Percentiles rank a stretch among this genome's conserved stretches.
Evolutionary conservation across 306 rosid genomes (phyloP).

Genomic region (Acacia crassicarpa): DNA sequence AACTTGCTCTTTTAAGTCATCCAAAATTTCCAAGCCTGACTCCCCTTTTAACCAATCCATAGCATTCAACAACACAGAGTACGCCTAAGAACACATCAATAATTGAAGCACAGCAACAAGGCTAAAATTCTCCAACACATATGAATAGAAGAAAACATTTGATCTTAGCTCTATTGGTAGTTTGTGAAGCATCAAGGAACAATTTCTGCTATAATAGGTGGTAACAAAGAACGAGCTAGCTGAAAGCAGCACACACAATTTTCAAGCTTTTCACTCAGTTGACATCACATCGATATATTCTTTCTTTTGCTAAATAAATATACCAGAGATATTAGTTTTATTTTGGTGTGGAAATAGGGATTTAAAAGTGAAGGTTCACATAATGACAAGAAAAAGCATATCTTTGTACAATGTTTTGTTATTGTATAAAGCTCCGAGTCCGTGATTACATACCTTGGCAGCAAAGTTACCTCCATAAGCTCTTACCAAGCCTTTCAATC

Average conservation of each 20-base stretch:
- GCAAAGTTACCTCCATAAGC: constrained; percentile 90
- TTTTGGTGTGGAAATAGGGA: not conserved
- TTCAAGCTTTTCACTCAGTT: not conserved
- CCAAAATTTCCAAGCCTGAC: not conserved
- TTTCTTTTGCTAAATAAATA: not conserved
- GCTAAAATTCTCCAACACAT: constrained; percentile 9
- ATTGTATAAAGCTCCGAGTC: constrained; percentile 18
- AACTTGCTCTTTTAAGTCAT: not conserved
- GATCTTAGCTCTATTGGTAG: not conserved
- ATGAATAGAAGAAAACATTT: not conserved
- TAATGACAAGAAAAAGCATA: constrained; percentile 22
- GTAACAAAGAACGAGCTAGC: not conserved
- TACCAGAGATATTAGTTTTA: not conserved
- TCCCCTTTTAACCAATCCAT: not conserved
- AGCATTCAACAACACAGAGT: not conserved
- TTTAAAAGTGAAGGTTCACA: not conserved
- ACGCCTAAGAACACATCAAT: constrained; percentile 2
- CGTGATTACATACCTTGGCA: constrained; percentile 71
- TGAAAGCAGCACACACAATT: not conserved
- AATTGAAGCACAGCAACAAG: constrained; percentile 5
- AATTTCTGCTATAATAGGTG: not conserved
- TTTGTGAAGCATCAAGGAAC: not conserved
- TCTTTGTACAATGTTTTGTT: not conserved
- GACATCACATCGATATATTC: not conserved
- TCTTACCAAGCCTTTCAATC: constrained; percentile 82